Conservation (phyloP, 345 rosid species). For the Citropsis articulata region DNA sequence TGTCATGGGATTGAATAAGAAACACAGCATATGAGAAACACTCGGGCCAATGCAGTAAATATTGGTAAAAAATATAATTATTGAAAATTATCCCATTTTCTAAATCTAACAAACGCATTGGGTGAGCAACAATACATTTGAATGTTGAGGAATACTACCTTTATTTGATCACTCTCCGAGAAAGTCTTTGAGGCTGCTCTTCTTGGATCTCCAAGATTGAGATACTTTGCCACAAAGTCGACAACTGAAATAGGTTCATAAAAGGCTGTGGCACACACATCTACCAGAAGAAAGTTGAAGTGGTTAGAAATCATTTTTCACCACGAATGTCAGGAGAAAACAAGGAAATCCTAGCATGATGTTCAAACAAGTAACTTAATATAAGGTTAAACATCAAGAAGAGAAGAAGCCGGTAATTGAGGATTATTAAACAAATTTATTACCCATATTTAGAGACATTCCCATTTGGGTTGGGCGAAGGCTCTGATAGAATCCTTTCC, state of each 20-base stretch:
- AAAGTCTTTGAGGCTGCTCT: neutral
- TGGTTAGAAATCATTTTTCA: neutral
- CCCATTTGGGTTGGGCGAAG: conserved; percentile 71
- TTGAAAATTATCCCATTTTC: neutral
- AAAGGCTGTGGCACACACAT: conserved; percentile 14
- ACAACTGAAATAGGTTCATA: conserved; percentile 10
- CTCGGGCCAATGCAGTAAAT: neutral
- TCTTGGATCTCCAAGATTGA: conserved; percentile 2
- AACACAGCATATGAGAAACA: neutral
- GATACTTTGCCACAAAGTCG: conserved; percentile 11
- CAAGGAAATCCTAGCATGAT: neutral
- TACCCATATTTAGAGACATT: conserved; percentile 55
- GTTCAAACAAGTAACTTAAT: neutral
- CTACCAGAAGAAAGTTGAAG: neutral
- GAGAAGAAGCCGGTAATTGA: neutral
- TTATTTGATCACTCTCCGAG: neutral
- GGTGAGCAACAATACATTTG: neutral
- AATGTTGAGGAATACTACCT: neutral
- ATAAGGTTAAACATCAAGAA: neutral
- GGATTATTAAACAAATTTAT: neutral
- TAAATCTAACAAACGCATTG: neutral
- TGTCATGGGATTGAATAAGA: neutral
- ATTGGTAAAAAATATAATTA: neutral
- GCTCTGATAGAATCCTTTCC: conserved; percentile 66
- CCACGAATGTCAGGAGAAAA: neutral